Base-by-base conservation (phyloP, 2,329 filamentous ascomycete genomes). In the Cladophialophora immunda region DNA sequence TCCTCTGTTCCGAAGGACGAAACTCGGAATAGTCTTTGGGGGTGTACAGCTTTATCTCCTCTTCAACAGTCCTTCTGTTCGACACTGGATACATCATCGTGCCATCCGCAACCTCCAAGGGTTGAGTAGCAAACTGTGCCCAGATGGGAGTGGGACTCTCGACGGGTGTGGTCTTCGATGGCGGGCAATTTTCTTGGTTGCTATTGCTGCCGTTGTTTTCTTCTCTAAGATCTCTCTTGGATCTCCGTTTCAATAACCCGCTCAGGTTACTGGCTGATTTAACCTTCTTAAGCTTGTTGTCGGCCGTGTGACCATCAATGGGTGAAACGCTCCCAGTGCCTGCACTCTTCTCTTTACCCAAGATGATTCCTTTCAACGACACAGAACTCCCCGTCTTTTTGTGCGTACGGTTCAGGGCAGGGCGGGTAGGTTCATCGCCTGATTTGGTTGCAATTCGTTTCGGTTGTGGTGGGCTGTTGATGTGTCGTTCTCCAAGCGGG, bases 201-300 rank as follows among this genome's bases (percentile, higher is more conserved):
- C 87, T 90, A 30, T 78, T 79, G 45, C 13, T 50, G 19, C 9
- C 25, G 38, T 60, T 52, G n/a, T 30, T 36, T 47, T 67, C 87
- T 85, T 87, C 85, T 68, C 87, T 86, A 27, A 90, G 79, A 70
- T 87, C 90, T 74, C 89, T 92, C 61, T 89, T 84, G 9, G 92
- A 93, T 76, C 90, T 93, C 64, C 90, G 89, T 64, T 88, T 89
- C 59, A 97, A 85, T 62, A 97, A 85, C 4, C 86, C 88, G 0
- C 88, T 88, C n/a, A 98, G 84, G 76, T 93, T 96, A 34, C 91
- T 91, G 3, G 91, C 86, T 0, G 94, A 97, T 78, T 94, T 97
- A 41, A 87, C 87, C 82, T 94, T 96, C 78, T 87, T 88, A 3
- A 83, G 82, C 64, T 81, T 85, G 60, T 73, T 75, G 30, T 76